Base-by-base conservation (phyloP, 2,329 filamentous ascomycete genomes). In the Colletotrichum chlorophyti region DNA sequence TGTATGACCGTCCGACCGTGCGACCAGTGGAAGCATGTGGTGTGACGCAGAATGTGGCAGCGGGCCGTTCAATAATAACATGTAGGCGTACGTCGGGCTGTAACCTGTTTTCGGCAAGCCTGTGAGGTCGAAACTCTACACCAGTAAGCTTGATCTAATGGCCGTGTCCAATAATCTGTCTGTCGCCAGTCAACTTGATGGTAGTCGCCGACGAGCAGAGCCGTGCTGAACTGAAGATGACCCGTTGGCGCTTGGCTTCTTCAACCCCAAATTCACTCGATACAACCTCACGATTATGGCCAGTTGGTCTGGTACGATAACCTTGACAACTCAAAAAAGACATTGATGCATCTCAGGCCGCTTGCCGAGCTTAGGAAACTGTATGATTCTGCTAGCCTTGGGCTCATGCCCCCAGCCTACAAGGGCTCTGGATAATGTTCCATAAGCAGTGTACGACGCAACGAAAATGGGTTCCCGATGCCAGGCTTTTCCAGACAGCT, bases 1-100 rank as follows among this genome's bases (percentile, higher is more conserved):
- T 37, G 40, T 49, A 31, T 49, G 38, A 24, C 31, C 41, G 50
- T 59, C 35, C n/a, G 29, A 54, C 31, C 41, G 50, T 59, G 42
- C n/a, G 29, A 54, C 31, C 27, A 23, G 41, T 21, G 50, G 24
- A 24, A 40, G 19, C 29, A 10, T 54, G 8, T 15, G 27, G 35
- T 42, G 35, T 24, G 12, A 46, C 17, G 24, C 29, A 46, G 27
- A 53, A 46, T 14, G 23, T 21, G 23, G 42, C 31, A 35, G 23
- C 31, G 19, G n/a, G n/a, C 21, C 35, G 29, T 24, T 27, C 5
- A 40, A 43, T 54, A 15, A 26, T 43, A n/a, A 38, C 42, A 37
- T 21, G 11, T 6, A 29, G 19, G 24, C 21, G 23, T 31, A 21
- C 48, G 29, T 54, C 19, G 24, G n/a, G 43, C 29, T 24, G 26